Evolutionary conservation across 1,139 yeast genomes (phyloP).

Genomic region (Geotrichum reessii): DNA sequence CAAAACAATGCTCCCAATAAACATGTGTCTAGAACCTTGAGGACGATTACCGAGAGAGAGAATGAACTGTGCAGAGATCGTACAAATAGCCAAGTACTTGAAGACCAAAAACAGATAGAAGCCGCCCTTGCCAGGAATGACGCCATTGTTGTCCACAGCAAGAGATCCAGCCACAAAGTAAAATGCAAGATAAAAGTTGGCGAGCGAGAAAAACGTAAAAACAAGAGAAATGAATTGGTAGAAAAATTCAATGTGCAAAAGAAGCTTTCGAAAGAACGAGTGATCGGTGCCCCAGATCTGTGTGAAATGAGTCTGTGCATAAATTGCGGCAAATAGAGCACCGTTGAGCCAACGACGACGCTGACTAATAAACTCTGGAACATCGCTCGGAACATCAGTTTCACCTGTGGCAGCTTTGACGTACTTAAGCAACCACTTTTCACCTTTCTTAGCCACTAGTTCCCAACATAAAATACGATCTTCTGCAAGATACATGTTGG

Average conservation of each 20-base stretch:
- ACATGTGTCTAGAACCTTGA: constrained; percentile 76
- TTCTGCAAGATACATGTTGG: constrained; percentile 96
- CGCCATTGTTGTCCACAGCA: constrained; percentile 41
- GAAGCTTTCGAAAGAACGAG: constrained; percentile 64
- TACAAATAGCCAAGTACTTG: constrained; percentile 77
- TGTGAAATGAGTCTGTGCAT: constrained; percentile 69
- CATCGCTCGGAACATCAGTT: constrained; percentile 91
- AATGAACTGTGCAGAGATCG: constrained; percentile 75
- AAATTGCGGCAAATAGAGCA: constrained; percentile 92
- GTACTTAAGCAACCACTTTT: constrained; percentile 88
- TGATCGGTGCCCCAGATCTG: constrained; percentile 88
- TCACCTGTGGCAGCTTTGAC: constrained; percentile 94
- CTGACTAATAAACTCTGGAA: constrained; percentile 88
- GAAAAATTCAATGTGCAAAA: constrained; percentile 73
- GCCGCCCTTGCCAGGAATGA: constrained; percentile 59
- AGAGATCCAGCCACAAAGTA: constrained; percentile 90
- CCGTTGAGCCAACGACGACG: constrained; percentile 98
- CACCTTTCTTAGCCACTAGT: constrained; percentile 77
- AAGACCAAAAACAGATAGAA: constrained; percentile 69
- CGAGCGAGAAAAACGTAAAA: constrained; percentile 84
- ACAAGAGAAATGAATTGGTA: constrained; percentile 73
- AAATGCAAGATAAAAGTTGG: constrained; percentile 85
- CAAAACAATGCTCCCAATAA: constrained; percentile 62
- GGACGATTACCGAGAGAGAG: constrained; percentile 95
- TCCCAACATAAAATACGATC: constrained; percentile 98